Base-by-base conservation (phyloP, 495 filamentous ascomycete genomes). In the Sordaria brevicollis region DNA sequence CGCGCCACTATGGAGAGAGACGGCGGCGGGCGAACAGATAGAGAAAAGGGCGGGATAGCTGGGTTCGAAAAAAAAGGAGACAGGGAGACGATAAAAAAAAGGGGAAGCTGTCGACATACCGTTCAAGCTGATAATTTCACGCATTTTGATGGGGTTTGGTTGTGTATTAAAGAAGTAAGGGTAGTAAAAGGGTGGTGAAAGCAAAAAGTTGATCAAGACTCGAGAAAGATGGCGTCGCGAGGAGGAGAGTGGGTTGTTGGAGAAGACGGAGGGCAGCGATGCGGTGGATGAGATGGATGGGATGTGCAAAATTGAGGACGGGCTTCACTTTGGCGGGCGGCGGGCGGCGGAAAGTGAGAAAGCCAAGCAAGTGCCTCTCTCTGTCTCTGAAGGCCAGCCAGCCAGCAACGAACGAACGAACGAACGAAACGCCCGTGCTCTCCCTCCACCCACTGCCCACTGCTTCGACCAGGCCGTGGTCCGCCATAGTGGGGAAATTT, bases 91-190 rank as follows among this genome's bases (percentile, higher is more conserved):
- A 35, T 54, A 31, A 57, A 66, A 71, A 70, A 70, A 69, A 21
- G 19, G n/a, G 54, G 70, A 25, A 68, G 31, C 57, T 72, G 70
- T 62, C 68, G 83, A 84, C 93, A 77, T 90, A 97, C 94, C 94
- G 88, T 98, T 97, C 89, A 98, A 89, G 84, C 91, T 94, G 81
- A 98, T 97, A 81, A 98, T 93, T 89, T 98, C 94, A 91, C 94
- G 93, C 94, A 98, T 98, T 80, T 86, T 89, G 88, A 76, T 77
- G 79, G n/a, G n/a, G 71, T 70, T 73, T 70, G 49, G 49, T n/a
- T 17, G 25, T 62, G 49, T 62, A 62, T 62, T 62, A 62, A 57
- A 62, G 49, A 62, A 62, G 49, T 25, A 54, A 25, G 29, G 33
- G 5, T 15, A 17, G 49, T 62, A 62, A 25, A 62, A 62, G 75